Percentiles rank a stretch among this genome's conserved stretches.
phyloP scores from a whole-genome alignment of 2,329 filamentous ascomycete genomes.

The Trichoderma gracile region DNA sequence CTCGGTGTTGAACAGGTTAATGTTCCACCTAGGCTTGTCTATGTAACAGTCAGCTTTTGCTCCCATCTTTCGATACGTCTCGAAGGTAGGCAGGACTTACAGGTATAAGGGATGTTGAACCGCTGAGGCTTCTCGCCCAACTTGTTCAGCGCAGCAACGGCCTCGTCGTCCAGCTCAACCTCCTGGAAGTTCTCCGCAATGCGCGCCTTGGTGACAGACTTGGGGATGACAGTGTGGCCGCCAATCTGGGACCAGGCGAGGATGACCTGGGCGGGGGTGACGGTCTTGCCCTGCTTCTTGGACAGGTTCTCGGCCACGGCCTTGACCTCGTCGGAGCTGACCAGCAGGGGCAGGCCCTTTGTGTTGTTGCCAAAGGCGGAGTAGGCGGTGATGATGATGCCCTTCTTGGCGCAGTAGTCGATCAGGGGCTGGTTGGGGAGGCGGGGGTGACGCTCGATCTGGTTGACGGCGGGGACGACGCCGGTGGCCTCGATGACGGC shows the following conservation, averaged over 20 bases:
- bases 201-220: constrained; percentile 67
- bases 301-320: constrained; percentile 54
- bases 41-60: not conserved
- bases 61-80: too few relatives aligned
- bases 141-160: constrained; percentile 61
- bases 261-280: constrained; percentile 49
- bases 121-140: constrained; percentile 56
- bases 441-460: constrained; percentile 68
- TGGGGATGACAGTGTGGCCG: constrained; percentile 72
- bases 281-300: constrained; percentile 39
- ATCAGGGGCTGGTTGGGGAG: constrained; percentile 58
- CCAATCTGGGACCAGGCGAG: constrained; percentile 60
- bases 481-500: constrained; percentile 58
- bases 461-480: constrained; percentile 63
- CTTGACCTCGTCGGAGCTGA: constrained; percentile 58
- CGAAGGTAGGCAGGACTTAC: constrained; percentile 35
- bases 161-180: constrained; percentile 59
- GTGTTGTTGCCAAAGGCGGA: constrained; percentile 55
- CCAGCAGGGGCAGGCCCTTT: constrained; percentile 51
- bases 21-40: constrained; percentile 57
- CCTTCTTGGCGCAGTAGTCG: constrained; percentile 61
- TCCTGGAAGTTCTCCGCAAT: constrained; percentile 72
- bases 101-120: constrained; percentile 48
- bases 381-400: constrained; percentile 68
- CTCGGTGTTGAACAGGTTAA: constrained; percentile 57